phyloP scores from a whole-genome alignment of 768 basidiomycete species.

The Hericium coralloides region DNA sequence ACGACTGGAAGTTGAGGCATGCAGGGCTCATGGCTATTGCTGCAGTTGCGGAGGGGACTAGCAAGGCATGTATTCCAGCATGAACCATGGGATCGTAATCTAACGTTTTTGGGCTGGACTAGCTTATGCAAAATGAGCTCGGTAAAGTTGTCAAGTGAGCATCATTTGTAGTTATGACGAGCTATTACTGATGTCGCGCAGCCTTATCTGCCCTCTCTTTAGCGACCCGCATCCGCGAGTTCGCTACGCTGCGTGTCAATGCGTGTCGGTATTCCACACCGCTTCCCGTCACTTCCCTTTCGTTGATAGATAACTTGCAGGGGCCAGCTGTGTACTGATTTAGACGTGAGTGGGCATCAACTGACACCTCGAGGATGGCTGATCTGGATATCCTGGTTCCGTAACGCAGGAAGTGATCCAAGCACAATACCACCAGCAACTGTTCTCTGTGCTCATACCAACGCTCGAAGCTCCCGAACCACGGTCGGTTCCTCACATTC shows the following conservation, averaged over 20 bases:
- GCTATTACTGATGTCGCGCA: constrained; percentile 17
- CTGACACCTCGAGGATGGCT: neutral
- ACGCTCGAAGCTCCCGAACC: constrained; percentile 70
- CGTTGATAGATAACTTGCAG: constrained; percentile 26
- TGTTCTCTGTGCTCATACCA: constrained; percentile 64
- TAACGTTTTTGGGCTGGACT: neutral
- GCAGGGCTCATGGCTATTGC: constrained; percentile 86
- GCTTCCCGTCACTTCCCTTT: neutral
- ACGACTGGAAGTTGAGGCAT: constrained; percentile 81
- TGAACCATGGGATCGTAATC: neutral
- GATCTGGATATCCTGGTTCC: neutral
- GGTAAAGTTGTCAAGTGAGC: constrained; percentile 75
- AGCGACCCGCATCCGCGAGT: constrained; percentile 69
- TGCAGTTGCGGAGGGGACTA: constrained; percentile 77
- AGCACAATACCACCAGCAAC: constrained; percentile 52
- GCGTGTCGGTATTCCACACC: constrained; percentile 43
- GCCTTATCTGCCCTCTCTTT: constrained; percentile 72
- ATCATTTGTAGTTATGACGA: neutral
- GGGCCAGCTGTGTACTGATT: constrained; percentile 83
- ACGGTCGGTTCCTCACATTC: constrained; percentile 31
- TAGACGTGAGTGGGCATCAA: constrained; percentile 42
- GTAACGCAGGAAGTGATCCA: constrained; percentile 66
- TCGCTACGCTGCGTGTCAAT: constrained; percentile 76
- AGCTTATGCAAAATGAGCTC: constrained; percentile 77
- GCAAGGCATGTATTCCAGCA: constrained; percentile 34